Evolutionary conservation across 1,139 yeast genomes (phyloP).

Genomic region (Geotrichum klebahnii): DNA sequence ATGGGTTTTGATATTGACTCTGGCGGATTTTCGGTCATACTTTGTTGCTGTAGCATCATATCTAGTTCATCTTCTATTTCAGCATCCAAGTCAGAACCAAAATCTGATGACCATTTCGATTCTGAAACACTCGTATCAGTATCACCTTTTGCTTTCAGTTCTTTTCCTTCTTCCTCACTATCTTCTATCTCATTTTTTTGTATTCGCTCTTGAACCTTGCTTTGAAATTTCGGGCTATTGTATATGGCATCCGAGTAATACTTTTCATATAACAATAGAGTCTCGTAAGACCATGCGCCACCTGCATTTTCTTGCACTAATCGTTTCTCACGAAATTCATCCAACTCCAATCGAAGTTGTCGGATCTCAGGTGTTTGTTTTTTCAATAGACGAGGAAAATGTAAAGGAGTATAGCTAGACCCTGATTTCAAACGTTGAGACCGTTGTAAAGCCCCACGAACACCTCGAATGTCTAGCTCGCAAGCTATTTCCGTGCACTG

Average conservation of each 20-base stretch:
- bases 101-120: no score
- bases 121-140: neutral
- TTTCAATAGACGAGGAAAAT: constrained; percentile 3
- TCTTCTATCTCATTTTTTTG: neutral
- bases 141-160: neutral
- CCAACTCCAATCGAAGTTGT: constrained; percentile 1
- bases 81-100: constrained; percentile 16
- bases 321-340: constrained; percentile 4
- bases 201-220: neutral
- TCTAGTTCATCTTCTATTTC: constrained; percentile 24
- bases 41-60: constrained; percentile 17
- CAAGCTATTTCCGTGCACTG: constrained; percentile 18
- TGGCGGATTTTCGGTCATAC: neutral
- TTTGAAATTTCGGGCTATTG: neutral
- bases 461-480: constrained; percentile 20
- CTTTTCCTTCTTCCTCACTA: neutral
- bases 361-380: constrained; percentile 4
- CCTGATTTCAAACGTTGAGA: neutral
- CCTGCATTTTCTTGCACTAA: neutral
- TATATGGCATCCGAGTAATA: constrained; percentile 9
- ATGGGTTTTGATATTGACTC: neutral
- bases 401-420: neutral
- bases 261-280: constrained; percentile 15
- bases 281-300: constrained; percentile 5
- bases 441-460: constrained; percentile 8